Conservation (phyloP, 2,329 filamentous ascomycete genomes). For the Apiospora saccharicola region DNA sequence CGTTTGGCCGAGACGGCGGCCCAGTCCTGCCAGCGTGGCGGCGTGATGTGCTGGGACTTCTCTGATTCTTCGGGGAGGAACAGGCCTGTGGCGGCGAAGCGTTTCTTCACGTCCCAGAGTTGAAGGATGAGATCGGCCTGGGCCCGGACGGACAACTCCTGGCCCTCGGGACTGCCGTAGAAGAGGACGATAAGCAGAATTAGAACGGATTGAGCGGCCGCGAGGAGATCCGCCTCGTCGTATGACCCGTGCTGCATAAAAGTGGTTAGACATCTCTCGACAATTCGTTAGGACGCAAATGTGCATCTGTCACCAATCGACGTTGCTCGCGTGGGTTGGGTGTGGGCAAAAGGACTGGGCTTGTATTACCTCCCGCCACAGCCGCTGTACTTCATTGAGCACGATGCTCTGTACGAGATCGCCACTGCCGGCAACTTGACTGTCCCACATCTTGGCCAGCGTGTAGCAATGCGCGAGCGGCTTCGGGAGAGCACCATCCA, state of each 20-base stretch:
- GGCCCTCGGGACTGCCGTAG: background rate
- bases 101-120: slow-evolving; percentile 31
- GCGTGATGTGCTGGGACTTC: slow-evolving; percentile 26
- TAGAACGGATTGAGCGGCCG: background rate
- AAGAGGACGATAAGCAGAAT: background rate
- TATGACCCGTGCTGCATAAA: background rate
- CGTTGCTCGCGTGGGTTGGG: background rate
- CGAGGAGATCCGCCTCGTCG: background rate
- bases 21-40: slow-evolving; percentile 31
- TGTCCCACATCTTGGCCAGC: background rate
- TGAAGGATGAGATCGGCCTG: slow-evolving; percentile 28
- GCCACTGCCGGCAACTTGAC: background rate
- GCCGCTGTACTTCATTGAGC: background rate
- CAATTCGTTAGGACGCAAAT: background rate
- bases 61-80: slow-evolving; percentile 24
- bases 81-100: slow-evolving; percentile 28
- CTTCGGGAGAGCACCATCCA: background rate
- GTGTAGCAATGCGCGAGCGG: background rate
- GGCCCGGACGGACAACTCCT: background rate
- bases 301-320: background rate
- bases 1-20: slow-evolving; percentile 32
- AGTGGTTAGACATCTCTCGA: background rate
- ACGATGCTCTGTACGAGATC: background rate
- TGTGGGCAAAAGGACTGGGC: background rate
- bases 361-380: background rate